Evolutionary conservation across 106 monocot species (phyloP), one percentile per base, ranked within the genome.

Genomic region (Iris macrosiphon): DNA sequence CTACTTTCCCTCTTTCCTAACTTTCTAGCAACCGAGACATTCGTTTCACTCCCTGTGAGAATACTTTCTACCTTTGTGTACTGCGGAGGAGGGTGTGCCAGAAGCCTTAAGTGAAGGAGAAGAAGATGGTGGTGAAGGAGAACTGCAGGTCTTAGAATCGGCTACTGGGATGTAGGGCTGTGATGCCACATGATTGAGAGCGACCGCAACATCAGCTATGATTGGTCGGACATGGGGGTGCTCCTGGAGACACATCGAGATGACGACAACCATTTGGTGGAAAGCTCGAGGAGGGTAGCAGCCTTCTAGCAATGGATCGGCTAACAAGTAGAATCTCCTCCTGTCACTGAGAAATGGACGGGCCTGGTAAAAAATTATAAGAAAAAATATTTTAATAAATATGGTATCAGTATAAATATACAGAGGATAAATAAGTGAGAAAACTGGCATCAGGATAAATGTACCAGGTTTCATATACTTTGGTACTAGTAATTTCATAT

Each of bases 181-280:
- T 24, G 78, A 61, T 21, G 78, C 73, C 0, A 83, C 74, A 23
- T 78, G 66, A 10, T 58, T 66, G 49, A 83, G 61, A 27, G 66
- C 78, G 6, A 71, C 63, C 7, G 78, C 83, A 20, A 83, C 83
- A 43, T 83, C 83, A 3, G 45, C 51, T 4, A 83, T 63, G 55
- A 83, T 70, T 45, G 83, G 81, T 8, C 83, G 69, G 20, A 74
- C 65, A 62, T 78, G 73, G 43, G 78, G 57, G 44, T 70, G 73
- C 13, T 83, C 78, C 60, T 83, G 83, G 57, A 83, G 83, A 38
- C 83, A 83, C 74, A 83, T 78, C 2, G 78, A 66, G 31, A 62
- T 38, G 38, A 83, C 63, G 22, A 74, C 73, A 20, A 74, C 65
- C 9, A 78, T 14, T 40, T 78, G 83, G 57, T 78, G 55, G 21